Evolutionary conservation across 805 yeast genomes (phyloP).

Genomic region (Monosporozyma unispora): DNA sequence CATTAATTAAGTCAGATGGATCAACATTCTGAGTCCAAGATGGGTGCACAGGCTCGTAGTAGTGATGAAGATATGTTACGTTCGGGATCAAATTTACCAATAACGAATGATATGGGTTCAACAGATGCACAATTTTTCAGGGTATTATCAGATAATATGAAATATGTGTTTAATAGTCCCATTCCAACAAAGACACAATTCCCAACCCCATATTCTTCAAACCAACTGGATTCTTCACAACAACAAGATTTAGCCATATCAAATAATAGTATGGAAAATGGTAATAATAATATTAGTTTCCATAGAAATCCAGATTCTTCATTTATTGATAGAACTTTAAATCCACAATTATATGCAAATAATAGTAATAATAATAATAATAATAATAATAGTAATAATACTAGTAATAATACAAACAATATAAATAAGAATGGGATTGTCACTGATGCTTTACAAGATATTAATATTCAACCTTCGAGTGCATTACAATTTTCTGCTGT

Average conservation of each 20-base stretch:
- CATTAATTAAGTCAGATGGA: not conserved
- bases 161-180: constrained; percentile 27
- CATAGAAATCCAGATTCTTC: constrained; percentile 5
- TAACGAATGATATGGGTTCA: constrained; percentile 1
- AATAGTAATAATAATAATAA: not conserved
- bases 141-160: constrained; percentile 22
- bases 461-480: constrained; percentile 29
- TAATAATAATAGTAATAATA: constrained; percentile 1
- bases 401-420: not conserved
- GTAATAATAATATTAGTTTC: not conserved
- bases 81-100: not conserved
- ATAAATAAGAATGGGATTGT: not conserved
- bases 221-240: constrained; percentile 1
- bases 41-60: not conserved
- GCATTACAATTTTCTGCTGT: constrained; percentile 16
- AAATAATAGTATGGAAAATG: not conserved
- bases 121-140: constrained; percentile 24
- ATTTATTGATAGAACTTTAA: constrained; percentile 3
- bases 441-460: constrained; percentile 21
- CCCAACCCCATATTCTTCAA: constrained; percentile 28
- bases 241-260: constrained; percentile 2
- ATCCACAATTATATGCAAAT: not conserved
- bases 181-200: constrained; percentile 26
- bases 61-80: not conserved
- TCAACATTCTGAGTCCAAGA: not conserved